Evolutionary conservation across 208 protist genomes (phyloP), one percentile per base, ranked within the genome.

Genomic region (Balamuthia mandrillaris): DNA sequence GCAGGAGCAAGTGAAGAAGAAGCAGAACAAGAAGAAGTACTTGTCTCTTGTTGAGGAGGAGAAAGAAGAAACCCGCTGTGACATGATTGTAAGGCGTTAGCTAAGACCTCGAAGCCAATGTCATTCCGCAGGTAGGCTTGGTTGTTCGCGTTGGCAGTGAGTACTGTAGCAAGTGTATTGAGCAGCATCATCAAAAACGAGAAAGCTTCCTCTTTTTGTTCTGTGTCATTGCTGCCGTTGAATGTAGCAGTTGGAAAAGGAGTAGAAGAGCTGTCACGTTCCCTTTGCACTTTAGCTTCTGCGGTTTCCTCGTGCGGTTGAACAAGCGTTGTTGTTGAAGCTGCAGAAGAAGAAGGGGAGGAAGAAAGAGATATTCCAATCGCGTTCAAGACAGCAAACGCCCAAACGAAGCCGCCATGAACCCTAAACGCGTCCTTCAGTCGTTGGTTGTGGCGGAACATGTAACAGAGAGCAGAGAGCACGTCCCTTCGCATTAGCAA

Each of bases 341-440:
- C 24, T 5, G 42, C 58, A 27, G 33, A 2, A 35, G 14, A 35
- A 5, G 3, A 5, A 18, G 12, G 3, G 58, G 3, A 27, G 12
- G 14, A 35, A 44, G 14, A 21, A 44, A 27, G 31, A 41, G 72
- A 81, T 31, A 61, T 56, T 2, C 72, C 72, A 61, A 81, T 81
- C 2, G 47, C 72, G 35, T 81, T 81, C 72, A 81, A 61, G 9
- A 81, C 72, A 9, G 72, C 37, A 42, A 81, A 61, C 29, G 72
- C 49, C 72, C 72, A 81, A 12, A 81, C 61, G 52, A 81, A 81
- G 31, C 72, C 72, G 2, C 72, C 72, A 39, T 81, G 18, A 33
- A 49, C n/a, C 6, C 72, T 27, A 31, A 81, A 81, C 21, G 72
- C 72, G 35, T 81, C 72, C 52, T 81, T 81, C 21, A 81, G 72